These are phyloP conservation scores for Helminthosporium solani DNA, from an alignment of 2,329 filamentous ascomycete genomes.

Conservation along the genomic window DNA sequence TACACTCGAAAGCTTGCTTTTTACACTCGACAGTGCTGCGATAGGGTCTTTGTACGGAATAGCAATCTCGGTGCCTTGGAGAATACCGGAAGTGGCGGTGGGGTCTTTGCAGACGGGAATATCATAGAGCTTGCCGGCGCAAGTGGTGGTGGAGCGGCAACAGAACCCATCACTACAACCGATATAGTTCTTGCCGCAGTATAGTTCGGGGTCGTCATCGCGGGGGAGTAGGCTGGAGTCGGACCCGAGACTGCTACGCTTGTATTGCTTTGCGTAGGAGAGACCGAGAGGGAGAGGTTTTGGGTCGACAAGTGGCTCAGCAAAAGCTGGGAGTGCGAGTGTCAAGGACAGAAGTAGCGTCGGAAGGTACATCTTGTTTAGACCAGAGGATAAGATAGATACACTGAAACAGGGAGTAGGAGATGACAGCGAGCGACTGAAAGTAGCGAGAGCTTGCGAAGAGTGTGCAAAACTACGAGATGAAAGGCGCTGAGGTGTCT, in stretches of 20 bases:
- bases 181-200: conserved; percentile 9
- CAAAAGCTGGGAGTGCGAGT: conserved; percentile 2
- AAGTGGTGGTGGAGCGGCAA: conserved; percentile 2
- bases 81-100: background rate
- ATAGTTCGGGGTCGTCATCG: conserved; percentile 5
- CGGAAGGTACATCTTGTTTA: conserved; percentile 9
- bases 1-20: background rate
- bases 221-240: background rate
- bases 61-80: conserved; percentile 4
- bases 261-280: conserved; percentile 6
- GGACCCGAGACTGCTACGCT: background rate
- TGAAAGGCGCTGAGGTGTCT: too few relatives aligned
- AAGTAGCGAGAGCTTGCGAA: too few relatives aligned
- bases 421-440: too few relatives aligned
- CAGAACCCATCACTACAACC: conserved; percentile 13
- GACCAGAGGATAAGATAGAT: too few relatives aligned
- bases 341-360: conserved; percentile 6
- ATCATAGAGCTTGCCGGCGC: conserved; percentile 5
- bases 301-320: conserved; percentile 2
- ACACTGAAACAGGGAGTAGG: too few relatives aligned
- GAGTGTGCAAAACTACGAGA: too few relatives aligned
- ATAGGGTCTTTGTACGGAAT: conserved; percentile 9
- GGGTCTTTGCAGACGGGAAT: conserved; percentile 12
- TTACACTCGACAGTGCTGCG: conserved; percentile 2
- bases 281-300: conserved; percentile 7